These are phyloP conservation scores for Gleditsia sinensis DNA, from an alignment of 306 rosid genomes.

Conservation along the genomic window DNA sequence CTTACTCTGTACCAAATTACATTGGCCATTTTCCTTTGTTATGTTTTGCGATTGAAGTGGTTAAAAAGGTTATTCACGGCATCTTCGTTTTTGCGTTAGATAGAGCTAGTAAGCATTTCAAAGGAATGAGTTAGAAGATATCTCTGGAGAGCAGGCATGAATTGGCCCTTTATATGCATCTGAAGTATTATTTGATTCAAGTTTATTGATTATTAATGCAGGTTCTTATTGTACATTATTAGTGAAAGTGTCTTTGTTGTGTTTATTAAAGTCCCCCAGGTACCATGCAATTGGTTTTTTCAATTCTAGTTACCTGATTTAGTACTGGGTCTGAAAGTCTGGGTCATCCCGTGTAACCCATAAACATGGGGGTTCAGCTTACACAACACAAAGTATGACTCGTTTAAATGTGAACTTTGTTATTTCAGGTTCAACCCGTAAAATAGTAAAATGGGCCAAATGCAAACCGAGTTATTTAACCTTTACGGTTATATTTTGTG, in stretches of 20 bases:
- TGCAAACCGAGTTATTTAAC: no score
- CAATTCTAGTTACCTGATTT: no score
- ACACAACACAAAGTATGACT: no score
- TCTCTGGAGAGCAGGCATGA: background rate
- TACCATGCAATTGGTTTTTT: no score
- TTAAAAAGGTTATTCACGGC: background rate
- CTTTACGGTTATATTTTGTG: no score
- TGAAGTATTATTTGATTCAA: background rate
- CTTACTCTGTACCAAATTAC: background rate
- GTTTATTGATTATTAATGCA: background rate
- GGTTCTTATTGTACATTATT: background rate
- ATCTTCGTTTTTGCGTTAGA: background rate
- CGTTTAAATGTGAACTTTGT: no score
- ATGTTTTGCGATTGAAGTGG: slow-evolving; percentile 9
- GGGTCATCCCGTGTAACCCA: no score
- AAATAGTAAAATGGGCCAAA: no score
- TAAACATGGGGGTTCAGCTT: no score
- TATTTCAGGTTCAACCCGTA: no score
- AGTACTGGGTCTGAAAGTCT: no score
- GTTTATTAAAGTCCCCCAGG: no score
- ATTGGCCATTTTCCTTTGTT: slow-evolving; percentile 7
- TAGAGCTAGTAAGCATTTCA: background rate
- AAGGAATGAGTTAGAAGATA: background rate
- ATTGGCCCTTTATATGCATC: background rate
- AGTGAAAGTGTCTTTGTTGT: background rate